Evolutionary conservation across 1,284 basidiomycete genomes (phyloP).

Genomic region (Boletus smithii): DNA sequence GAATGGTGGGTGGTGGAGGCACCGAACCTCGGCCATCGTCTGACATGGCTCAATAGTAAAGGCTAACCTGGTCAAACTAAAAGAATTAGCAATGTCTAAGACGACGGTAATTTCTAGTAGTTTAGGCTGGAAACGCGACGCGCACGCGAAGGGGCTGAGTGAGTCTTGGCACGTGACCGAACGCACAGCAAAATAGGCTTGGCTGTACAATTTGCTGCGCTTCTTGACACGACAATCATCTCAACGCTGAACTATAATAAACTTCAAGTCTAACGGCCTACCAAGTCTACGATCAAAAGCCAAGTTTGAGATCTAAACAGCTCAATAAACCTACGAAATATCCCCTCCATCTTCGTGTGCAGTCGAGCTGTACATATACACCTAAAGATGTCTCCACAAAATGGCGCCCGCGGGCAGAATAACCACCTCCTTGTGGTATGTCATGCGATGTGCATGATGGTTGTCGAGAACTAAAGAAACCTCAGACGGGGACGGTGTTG

Average conservation of each 20-base stretch:
- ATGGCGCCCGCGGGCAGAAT: constrained; percentile 26
- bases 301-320: too few species aligned
- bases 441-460: constrained; percentile 3
- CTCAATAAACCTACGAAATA: neutral
- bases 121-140: too few species aligned
- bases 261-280: too few species aligned
- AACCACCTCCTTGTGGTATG: constrained; percentile 33
- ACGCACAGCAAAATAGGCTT: too few species aligned
- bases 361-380: neutral
- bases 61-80: neutral
- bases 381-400: constrained; percentile 28
- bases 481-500: constrained; percentile 60
- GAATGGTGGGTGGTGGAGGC: constrained; percentile 35
- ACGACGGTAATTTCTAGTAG: too few species aligned
- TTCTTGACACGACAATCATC: too few species aligned
- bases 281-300: too few species aligned
- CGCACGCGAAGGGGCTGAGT: too few species aligned
- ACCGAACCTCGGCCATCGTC: constrained; percentile 20
- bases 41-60: constrained; percentile 21
- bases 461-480: constrained; percentile 6
- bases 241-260: too few species aligned
- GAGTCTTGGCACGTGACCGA: too few species aligned
- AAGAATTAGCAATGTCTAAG: too few species aligned
- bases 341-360: neutral
- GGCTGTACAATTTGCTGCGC: too few species aligned